Conservation (phyloP, 2,329 filamentous ascomycete genomes). For the Thelonectria rubi region DNA sequence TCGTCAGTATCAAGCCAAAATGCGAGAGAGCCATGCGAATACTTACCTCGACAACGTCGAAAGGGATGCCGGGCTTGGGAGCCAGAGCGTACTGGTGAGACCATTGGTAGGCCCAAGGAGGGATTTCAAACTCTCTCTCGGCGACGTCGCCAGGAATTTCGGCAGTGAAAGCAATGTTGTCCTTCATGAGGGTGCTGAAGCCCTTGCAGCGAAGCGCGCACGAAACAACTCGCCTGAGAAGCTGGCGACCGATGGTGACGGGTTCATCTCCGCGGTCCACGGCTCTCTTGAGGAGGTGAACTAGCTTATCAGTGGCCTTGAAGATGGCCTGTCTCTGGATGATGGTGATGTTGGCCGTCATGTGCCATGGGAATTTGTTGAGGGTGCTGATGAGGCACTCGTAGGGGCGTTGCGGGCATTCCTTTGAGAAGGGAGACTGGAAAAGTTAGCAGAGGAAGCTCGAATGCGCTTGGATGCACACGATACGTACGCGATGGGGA, state of each 20-base stretch:
- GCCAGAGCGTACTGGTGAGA: slow-evolving; percentile 61
- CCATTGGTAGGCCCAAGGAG: slow-evolving; percentile 60
- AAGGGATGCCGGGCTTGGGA: slow-evolving; percentile 57
- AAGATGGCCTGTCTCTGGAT: slow-evolving; percentile 64
- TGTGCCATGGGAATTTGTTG: slow-evolving; percentile 71
- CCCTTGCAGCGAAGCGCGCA: slow-evolving; percentile 66
- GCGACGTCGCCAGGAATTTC: slow-evolving; percentile 48
- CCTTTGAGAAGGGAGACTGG: slow-evolving; percentile 67
- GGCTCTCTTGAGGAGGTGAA: slow-evolving; percentile 55
- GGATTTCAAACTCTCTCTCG: slow-evolving; percentile 55
- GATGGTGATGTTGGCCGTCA: slow-evolving; percentile 65
- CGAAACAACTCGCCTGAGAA: slow-evolving; percentile 63
- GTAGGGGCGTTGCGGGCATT: slow-evolving; percentile 71
- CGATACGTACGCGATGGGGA: slow-evolving; percentile 65
- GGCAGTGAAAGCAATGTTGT: slow-evolving; percentile 61
- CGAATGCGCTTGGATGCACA: not conserved
- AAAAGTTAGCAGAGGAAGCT: slow-evolving; percentile 11
- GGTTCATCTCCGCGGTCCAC: slow-evolving; percentile 52
- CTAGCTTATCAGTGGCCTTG: slow-evolving; percentile 58
- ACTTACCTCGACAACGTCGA: slow-evolving; percentile 66
- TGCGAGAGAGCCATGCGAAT: not conserved
- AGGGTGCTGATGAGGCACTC: slow-evolving; percentile 72
- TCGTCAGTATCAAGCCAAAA: slow-evolving; percentile 24
- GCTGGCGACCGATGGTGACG: slow-evolving; percentile 59
- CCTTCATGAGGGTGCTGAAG: slow-evolving; percentile 69